Evolutionary conservation across 108 stramenopile genomes (phyloP), one percentile per base, ranked within the genome.

Genomic region (Conticribra weissflogii): DNA sequence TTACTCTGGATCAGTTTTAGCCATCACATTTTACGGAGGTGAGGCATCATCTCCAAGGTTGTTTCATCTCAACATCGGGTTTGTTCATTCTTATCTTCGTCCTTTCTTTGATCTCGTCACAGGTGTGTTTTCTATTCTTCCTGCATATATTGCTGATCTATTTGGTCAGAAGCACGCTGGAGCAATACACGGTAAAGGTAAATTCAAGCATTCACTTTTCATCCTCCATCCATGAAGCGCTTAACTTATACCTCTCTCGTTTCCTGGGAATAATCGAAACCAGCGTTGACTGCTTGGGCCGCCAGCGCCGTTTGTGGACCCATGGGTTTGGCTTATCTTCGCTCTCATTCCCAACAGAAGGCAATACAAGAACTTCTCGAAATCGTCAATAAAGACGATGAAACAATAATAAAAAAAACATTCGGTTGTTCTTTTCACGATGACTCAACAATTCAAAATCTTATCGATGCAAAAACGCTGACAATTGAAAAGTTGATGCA

Each of bases 101-200:
- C 2, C 36, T 41, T 60, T 44, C 12, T 44, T 19, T 82, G 8
- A 41, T 41, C 12, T 41, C 8, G 36, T 5, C 5, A 41, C 36
- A 41, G 36, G 64, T 62, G 53, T 65, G 23, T 65, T 65, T 23
- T 52, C 50, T 21, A 54, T 52, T 14, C 52, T 65, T 7, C 64
- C 95, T 22, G 95, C 92, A 8, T 93, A 93, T 71, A 88, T 92
- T 72, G 80, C 91, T 17, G 92, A 96, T 70, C 61, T 93, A 21
- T 96, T 89, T 61, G 95, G 95, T 24, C 79, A 76, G 46, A 90
- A 89, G 68, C 72, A 89, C 62, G 77, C 90, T 18, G 89, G 87
- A 16, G 88, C 90, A 28, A 88, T 90, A 36, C 93, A 94, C 66
- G 93, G 93, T 3, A 83, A 88, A 30, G n/a, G n/a, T n/a, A n/a